Conservation (phyloP, 768 basidiomycete genomes). For the Termitomyces sp. region DNA sequence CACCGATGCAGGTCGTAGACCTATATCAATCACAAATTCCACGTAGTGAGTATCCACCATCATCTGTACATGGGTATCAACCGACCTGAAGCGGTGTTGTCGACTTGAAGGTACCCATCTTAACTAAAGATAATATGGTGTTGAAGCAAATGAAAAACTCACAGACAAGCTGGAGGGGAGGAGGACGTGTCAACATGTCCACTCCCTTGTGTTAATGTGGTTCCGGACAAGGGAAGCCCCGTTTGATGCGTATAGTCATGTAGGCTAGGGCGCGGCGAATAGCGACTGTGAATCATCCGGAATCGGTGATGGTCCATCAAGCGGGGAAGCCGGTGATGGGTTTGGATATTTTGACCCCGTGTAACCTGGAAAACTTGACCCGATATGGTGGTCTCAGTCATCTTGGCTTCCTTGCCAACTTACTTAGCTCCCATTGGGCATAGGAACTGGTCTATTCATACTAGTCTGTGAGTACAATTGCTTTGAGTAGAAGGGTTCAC, state of each 20-base stretch:
- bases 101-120: slow-evolving; percentile 16
- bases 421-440: background rate
- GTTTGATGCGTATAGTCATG: slow-evolving; percentile 2
- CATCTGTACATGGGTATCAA: background rate
- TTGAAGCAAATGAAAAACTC: slow-evolving; percentile 7
- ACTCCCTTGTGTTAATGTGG: slow-evolving; percentile 27
- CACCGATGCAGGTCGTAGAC: slow-evolving; percentile 4
- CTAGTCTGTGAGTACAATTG: too few species aligned
- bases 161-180: slow-evolving; percentile 37
- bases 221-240: slow-evolving; percentile 32
- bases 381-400: background rate
- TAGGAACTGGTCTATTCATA: too few species aligned
- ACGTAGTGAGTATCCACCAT: background rate
- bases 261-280: background rate
- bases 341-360: too few species aligned
- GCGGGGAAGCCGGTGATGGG: background rate
- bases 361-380: background rate
- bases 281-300: background rate
- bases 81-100: slow-evolving; percentile 25
- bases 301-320: background rate
- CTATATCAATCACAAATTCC: background rate
- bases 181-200: slow-evolving; percentile 33
- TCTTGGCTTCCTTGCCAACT: background rate
- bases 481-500: background rate
- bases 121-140: background rate